A percentile compares a stretch with the other conserved stretches of the same genome.
phyloP scores from a whole-genome alignment of 352 stramenopile species.

The Phytopythium mirpurense region DNA sequence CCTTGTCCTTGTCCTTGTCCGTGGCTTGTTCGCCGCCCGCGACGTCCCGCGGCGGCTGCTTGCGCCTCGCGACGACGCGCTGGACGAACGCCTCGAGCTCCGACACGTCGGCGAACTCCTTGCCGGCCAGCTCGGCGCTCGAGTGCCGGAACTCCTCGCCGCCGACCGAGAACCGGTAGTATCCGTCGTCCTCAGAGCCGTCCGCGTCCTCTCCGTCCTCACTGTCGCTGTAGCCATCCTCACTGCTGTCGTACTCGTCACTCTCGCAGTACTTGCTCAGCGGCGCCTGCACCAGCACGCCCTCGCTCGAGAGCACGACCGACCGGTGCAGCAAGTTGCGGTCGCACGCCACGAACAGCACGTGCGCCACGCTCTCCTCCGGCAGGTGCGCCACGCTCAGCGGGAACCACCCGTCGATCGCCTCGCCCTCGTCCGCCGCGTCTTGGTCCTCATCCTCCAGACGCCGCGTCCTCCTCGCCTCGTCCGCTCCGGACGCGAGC shows the following conservation, averaged over 20 bases:
- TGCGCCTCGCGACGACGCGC: conserved; percentile 15
- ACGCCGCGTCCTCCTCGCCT: too few relatives aligned
- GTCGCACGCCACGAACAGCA: conserved; percentile 60
- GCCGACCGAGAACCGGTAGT: conserved; percentile 46
- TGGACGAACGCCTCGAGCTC: conserved; percentile 53
- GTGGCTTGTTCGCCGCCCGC: conserved; percentile 4
- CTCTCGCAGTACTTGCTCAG: conserved; percentile 7
- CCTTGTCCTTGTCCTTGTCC: conserved; percentile 1
- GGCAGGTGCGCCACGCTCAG: conserved; percentile 39
- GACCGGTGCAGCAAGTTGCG: conserved; percentile 46
- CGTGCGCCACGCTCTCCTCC: conserved; percentile 39
- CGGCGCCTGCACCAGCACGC: conserved; percentile 27
- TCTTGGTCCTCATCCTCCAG: too few relatives aligned
- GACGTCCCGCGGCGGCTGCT: too few relatives aligned
- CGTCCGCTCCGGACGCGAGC: too few relatives aligned
- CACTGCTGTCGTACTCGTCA: conserved; percentile 13
- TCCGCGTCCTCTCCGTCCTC: conserved; percentile 17
- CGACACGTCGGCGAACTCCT: conserved; percentile 39
- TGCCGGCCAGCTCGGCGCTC: conserved; percentile 38
- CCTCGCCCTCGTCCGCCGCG: conserved; percentile 13
- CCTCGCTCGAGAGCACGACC: conserved; percentile 53
- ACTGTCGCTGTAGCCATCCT: conserved; percentile 15
- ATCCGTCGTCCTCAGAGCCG: conserved; percentile 17
- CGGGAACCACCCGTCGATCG: conserved; percentile 32
- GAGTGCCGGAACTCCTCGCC: conserved; percentile 52